Evolutionary conservation across 345 rosid genomes (phyloP).

Genomic region (Heritiera littoralis): DNA sequence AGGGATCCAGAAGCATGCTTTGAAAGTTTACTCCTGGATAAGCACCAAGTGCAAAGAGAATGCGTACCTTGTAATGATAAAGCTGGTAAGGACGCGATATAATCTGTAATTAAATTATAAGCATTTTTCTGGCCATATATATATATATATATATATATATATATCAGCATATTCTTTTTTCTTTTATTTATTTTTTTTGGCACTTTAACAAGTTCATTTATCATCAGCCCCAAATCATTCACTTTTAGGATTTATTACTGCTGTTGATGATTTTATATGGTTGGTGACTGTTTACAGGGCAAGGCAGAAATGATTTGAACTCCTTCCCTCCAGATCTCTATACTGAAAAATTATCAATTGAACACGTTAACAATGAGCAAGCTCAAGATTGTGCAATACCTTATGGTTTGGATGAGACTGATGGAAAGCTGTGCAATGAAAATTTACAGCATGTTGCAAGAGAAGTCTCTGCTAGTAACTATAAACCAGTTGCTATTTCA

Average conservation of each 20-base stretch:
- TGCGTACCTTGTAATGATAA: conserved; percentile 19
- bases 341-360: conserved; percentile 20
- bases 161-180: neutral
- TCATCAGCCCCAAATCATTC: neutral
- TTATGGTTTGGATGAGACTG: conserved; percentile 21
- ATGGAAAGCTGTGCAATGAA: conserved; percentile 18
- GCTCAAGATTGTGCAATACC: conserved; percentile 21
- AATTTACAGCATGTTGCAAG: conserved; percentile 15
- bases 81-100: conserved; percentile 29
- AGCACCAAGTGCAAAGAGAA: conserved; percentile 4
- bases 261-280: conserved; percentile 1
- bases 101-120: neutral
- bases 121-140: neutral
- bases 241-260: neutral
- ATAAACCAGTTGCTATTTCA: conserved; percentile 16
- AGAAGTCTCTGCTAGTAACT: conserved; percentile 12
- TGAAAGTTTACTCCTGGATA: neutral
- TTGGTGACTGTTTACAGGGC: conserved; percentile 25
- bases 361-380: conserved; percentile 23
- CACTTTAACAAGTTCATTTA: neutral
- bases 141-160: neutral
- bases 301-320: conserved; percentile 14
- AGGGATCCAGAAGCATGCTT: conserved; percentile 27
- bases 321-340: conserved; percentile 16
- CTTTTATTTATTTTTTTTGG: neutral